These are phyloP conservation scores for Fusarium pseudoanthophilum DNA, from an alignment of 2,329 filamentous ascomycete species.

Conservation along the genomic window DNA sequence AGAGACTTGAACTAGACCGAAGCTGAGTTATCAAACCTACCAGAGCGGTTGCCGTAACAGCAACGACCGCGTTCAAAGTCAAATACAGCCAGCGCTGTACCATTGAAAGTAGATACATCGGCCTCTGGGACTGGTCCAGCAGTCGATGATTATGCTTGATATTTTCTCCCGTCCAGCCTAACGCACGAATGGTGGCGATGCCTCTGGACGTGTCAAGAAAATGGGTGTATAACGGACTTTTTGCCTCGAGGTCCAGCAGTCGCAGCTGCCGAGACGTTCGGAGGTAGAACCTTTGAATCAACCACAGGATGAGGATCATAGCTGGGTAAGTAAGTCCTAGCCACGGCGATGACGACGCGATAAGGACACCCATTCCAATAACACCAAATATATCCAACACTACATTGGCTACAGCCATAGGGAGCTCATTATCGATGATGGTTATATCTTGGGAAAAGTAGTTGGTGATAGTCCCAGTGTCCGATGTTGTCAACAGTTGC, in stretches of 20 bases:
- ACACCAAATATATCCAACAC: constrained; percentile 27
- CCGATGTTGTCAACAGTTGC: constrained; percentile 54
- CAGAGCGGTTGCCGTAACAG: not conserved
- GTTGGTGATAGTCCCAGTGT: constrained; percentile 55
- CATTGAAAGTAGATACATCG: not conserved
- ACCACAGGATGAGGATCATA: not conserved
- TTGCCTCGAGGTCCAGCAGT: not conserved
- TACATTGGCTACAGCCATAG: constrained; percentile 48
- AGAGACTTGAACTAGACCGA: not conserved
- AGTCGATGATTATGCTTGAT: not conserved
- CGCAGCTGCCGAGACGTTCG: not conserved
- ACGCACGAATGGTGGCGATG: not conserved
- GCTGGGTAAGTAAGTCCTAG: not conserved
- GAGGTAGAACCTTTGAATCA: not conserved
- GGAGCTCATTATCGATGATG: constrained; percentile 54
- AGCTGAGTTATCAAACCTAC: not conserved
- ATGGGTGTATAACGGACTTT: not conserved
- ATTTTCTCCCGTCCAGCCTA: not conserved
- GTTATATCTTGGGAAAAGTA: constrained; percentile 58
- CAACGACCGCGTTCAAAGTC: not conserved
- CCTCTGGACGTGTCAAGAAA: not conserved
- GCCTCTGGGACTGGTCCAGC: not conserved
- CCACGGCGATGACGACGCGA: not conserved
- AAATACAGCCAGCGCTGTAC: not conserved
- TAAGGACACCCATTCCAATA: constrained; percentile 54